These are phyloP conservation scores for Fusarium metavorans DNA, from an alignment of 2,329 filamentous ascomycete genomes.

Conservation along the genomic window DNA sequence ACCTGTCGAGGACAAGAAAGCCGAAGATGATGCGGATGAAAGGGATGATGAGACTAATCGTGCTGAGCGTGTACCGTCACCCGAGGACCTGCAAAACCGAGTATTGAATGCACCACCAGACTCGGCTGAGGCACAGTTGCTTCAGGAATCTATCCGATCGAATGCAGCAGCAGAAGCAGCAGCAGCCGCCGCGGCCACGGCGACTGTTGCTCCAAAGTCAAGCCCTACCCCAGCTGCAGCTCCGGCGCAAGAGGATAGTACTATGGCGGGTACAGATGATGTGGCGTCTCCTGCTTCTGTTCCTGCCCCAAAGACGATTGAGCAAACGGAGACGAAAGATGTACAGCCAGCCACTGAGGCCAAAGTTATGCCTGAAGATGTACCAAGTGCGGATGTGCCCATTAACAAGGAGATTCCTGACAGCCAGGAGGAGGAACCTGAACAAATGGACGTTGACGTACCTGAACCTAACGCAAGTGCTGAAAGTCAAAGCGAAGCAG, in stretches of 20 bases:
- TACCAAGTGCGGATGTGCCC: slow-evolving; percentile 5
- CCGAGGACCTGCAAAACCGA: slow-evolving; percentile 37
- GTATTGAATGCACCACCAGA: slow-evolving; percentile 39
- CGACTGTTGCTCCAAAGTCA: slow-evolving; percentile 9
- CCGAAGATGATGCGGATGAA: slow-evolving; percentile 52
- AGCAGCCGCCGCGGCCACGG: neutral
- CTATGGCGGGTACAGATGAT: slow-evolving; percentile 7
- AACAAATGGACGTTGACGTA: slow-evolving; percentile 52
- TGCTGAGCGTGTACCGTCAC: slow-evolving; percentile 17
- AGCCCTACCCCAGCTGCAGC: neutral
- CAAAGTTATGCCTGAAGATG: neutral
- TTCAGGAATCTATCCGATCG: slow-evolving; percentile 57
- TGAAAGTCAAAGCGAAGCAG: slow-evolving; percentile 18
- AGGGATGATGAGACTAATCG: slow-evolving; percentile 28
- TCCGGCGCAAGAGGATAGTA: slow-evolving; percentile 14
- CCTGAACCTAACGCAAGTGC: slow-evolving; percentile 39
- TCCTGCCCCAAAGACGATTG: neutral
- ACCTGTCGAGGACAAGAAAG: slow-evolving; percentile 59
- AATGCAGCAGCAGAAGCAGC: slow-evolving; percentile 35
- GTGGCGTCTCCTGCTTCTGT: neutral
- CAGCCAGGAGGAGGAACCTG: slow-evolving; percentile 49
- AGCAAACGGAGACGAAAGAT: slow-evolving; percentile 1
- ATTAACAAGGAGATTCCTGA: slow-evolving; percentile 49
- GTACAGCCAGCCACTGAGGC: neutral
- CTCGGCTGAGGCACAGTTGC: slow-evolving; percentile 58